These are phyloP conservation scores for Fusarium secorum DNA, from an alignment of 2,329 filamentous ascomycete genomes.

Conservation along the genomic window DNA sequence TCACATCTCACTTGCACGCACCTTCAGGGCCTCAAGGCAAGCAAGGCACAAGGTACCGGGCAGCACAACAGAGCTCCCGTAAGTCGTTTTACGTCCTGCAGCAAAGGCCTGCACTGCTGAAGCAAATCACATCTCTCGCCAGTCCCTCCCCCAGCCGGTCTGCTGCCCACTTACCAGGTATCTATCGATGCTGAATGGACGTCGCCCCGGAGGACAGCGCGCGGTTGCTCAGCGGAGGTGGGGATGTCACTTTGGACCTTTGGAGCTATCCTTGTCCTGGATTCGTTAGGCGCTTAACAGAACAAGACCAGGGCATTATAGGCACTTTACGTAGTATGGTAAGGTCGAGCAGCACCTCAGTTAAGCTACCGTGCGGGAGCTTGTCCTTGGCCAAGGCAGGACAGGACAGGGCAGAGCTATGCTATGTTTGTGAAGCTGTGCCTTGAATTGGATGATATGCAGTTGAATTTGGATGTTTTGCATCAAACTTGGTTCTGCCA, in stretches of 20 bases:
- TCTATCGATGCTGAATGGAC: conserved; percentile 35
- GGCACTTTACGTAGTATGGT: neutral
- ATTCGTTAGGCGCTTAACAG: conserved; percentile 38
- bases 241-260: conserved; percentile 34
- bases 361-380: conserved; percentile 7
- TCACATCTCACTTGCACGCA: conserved; percentile 10
- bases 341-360: neutral
- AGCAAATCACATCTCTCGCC: conserved; percentile 39
- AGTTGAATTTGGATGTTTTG: conserved; percentile 35
- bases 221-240: conserved; percentile 44
- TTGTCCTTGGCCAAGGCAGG: conserved; percentile 7
- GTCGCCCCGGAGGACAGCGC: conserved; percentile 31
- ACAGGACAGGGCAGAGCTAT: conserved; percentile 5
- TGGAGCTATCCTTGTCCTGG: conserved; percentile 28
- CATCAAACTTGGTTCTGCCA: conserved; percentile 29
- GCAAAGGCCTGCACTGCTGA: conserved; percentile 18
- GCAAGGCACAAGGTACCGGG: conserved; percentile 23
- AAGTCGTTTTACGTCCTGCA: conserved; percentile 11
- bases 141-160: conserved; percentile 33
- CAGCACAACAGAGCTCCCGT: conserved; percentile 4
- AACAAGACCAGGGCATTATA: conserved; percentile 5
- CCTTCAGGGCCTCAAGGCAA: conserved; percentile 24
- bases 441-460: conserved; percentile 37
- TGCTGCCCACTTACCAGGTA: conserved; percentile 31
- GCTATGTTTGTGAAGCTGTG: conserved; percentile 29